Percentiles rank a stretch among this genome's conserved stretches.
Evolutionary conservation across 108 stramenopile species (phyloP).

Genomic region (Nannochloropsis salina): DNA sequence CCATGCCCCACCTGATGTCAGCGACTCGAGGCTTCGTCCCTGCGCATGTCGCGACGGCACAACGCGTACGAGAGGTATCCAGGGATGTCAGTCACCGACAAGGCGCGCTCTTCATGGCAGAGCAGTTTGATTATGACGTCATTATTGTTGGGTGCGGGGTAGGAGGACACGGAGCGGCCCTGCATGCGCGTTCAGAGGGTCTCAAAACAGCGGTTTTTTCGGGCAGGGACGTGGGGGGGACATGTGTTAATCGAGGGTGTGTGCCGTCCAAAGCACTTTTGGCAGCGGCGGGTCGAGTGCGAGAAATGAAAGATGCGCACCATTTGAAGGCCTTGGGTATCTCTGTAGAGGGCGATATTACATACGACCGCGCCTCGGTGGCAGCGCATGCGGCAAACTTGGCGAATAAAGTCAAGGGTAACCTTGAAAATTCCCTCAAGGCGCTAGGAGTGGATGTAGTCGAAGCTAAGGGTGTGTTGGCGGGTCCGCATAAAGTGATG

Average conservation of each 20-base stretch:
- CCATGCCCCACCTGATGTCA: neutral
- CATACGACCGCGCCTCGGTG: conserved; percentile 76
- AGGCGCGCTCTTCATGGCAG: conserved; percentile 18
- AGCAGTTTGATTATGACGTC: conserved; percentile 46
- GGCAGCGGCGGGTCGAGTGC: conserved; percentile 86
- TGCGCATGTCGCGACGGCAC: neutral
- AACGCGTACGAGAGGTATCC: neutral
- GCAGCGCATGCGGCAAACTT: conserved; percentile 90
- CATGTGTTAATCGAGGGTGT: conserved; percentile 97
- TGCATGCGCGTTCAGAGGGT: conserved; percentile 75
- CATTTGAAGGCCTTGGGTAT: conserved; percentile 71
- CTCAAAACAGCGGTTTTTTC: conserved; percentile 87
- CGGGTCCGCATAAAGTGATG: conserved; percentile 74
- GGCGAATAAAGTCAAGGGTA: conserved; percentile 82
- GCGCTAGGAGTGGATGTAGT: conserved; percentile 81
- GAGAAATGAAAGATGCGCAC: conserved; percentile 74
- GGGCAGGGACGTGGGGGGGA: conserved; percentile 89
- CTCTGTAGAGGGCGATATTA: conserved; percentile 67
- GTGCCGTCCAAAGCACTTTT: conserved; percentile 95
- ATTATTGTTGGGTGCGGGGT: conserved; percentile 85
- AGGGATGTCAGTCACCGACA: neutral
- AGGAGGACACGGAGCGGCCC: conserved; percentile 97
- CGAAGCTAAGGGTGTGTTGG: conserved; percentile 66
- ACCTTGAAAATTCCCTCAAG: conserved; percentile 74
- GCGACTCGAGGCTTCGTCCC: neutral